Conservation (phyloP, 177 flowering plant species). For the Tripterygium wilfordii region DNA sequence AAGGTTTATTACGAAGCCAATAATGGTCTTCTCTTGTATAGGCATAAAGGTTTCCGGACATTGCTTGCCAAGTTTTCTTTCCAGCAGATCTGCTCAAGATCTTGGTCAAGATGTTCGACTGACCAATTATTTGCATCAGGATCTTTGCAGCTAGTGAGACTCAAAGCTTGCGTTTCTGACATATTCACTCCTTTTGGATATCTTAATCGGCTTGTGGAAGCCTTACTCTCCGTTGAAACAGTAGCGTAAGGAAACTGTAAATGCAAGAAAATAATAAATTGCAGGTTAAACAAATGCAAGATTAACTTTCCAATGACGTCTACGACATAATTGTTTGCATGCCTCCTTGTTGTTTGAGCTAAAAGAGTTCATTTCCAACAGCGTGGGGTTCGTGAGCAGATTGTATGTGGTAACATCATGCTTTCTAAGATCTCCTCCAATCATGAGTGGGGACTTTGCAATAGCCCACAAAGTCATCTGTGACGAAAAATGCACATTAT, state of each 20-base stretch:
- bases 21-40: slow-evolving; percentile 39
- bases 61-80: slow-evolving; percentile 22
- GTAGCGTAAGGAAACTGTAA: slow-evolving; percentile 53
- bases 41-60: slow-evolving; percentile 40
- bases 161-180: slow-evolving; percentile 18
- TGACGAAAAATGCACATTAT: slow-evolving; percentile 4
- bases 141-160: slow-evolving; percentile 54
- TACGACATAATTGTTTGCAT: slow-evolving; percentile 3
- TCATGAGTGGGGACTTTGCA: slow-evolving; percentile 90
- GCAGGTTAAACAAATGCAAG: not conserved
- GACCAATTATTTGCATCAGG: slow-evolving; percentile 50
- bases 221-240: slow-evolving; percentile 6
- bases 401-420: slow-evolving; percentile 51
- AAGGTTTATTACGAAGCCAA: slow-evolving; percentile 37
- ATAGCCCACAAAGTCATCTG: slow-evolving; percentile 95
- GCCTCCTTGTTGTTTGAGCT: slow-evolving; percentile 81
- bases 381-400: slow-evolving; percentile 66
- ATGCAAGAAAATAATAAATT: slow-evolving; percentile 5
- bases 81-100: slow-evolving; percentile 67
- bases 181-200: slow-evolving; percentile 2
- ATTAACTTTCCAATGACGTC: not conserved
- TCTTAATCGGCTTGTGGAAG: slow-evolving; percentile 1
- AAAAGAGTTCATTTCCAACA: slow-evolving; percentile 69
- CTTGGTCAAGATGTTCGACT: slow-evolving; percentile 26
- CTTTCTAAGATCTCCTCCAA: slow-evolving; percentile 82